phyloP scores from a whole-genome alignment of 306 rosid species.

The Sechiopsis laciniata region DNA sequence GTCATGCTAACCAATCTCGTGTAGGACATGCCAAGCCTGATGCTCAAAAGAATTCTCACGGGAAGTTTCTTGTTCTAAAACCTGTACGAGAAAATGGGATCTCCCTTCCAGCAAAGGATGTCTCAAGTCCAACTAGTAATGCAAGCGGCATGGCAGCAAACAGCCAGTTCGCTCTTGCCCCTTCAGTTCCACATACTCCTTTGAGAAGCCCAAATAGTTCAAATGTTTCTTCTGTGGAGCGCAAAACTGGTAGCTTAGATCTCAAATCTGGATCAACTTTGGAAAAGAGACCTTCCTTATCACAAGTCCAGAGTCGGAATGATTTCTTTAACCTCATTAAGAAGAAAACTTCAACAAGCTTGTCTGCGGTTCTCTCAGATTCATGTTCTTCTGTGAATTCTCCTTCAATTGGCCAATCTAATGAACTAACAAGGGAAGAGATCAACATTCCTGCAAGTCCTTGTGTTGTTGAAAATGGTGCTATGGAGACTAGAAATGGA shows the following conservation, averaged over 20 bases:
- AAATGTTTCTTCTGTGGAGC: conserved; percentile 50
- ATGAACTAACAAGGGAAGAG: conserved; percentile 45
- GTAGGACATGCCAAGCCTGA: conserved; percentile 61
- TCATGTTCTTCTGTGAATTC: conserved; percentile 49
- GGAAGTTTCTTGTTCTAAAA: conserved; percentile 86
- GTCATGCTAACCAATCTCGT: conserved; percentile 59
- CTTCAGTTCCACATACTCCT: conserved; percentile 54
- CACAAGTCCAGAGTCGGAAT: conserved; percentile 89
- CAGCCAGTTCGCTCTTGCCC: conserved; percentile 53
- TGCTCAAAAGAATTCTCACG: conserved; percentile 67
- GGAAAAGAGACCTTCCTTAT: conserved; percentile 75
- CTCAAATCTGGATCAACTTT: conserved; percentile 52
- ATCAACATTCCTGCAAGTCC: conserved; percentile 44
- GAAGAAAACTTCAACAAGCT: conserved; percentile 57
- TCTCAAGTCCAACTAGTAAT: conserved; percentile 51
- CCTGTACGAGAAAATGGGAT: conserved; percentile 82
- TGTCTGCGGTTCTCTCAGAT: conserved; percentile 45
- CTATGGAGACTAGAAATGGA: conserved; percentile 48
- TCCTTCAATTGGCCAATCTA: conserved; percentile 51
- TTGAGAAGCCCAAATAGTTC: conserved; percentile 55
- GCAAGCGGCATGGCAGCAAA: conserved; percentile 49
- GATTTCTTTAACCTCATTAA: conserved; percentile 84
- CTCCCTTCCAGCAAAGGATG: conserved; percentile 57
- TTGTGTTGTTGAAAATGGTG: conserved; percentile 43
- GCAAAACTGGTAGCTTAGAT: conserved; percentile 59